Conservation (phyloP, 345 rosid species). For the Pistacia atlantica region DNA sequence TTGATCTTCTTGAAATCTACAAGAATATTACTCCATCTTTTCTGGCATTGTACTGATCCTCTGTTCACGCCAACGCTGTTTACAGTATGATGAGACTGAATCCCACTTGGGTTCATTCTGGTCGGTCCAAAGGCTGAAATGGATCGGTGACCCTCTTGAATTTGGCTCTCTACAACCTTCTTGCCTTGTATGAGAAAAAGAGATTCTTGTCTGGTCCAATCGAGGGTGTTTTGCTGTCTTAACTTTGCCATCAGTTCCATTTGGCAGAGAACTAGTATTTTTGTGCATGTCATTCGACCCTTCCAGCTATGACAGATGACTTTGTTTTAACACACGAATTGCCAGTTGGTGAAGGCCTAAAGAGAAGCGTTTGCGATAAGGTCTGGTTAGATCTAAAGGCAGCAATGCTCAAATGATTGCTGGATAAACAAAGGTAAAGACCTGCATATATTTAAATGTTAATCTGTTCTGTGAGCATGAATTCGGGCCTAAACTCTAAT, state of each 20-base stretch:
- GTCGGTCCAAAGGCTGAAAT: slow-evolving; percentile 2
- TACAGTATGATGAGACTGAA: slow-evolving; percentile 29
- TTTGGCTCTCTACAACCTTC: slow-evolving; percentile 23
- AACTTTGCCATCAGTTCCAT: slow-evolving; percentile 9
- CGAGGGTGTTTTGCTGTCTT: slow-evolving; percentile 25
- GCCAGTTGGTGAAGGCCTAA: not conserved
- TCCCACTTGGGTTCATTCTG: slow-evolving; percentile 36
- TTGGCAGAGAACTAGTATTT: slow-evolving; percentile 4
- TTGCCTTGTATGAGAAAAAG: slow-evolving; percentile 33
- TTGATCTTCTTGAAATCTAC: slow-evolving; percentile 40
- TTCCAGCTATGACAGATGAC: slow-evolving; percentile 14
- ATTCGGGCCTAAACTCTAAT: too few species aligned
- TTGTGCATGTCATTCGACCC: slow-evolving; percentile 12
- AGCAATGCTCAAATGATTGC: too few species aligned
- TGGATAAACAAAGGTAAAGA: not conserved
- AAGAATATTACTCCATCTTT: slow-evolving; percentile 36
- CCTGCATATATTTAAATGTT: not conserved
- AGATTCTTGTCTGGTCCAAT: slow-evolving; percentile 34
- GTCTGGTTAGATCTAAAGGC: not conserved
- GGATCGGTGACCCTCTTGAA: slow-evolving; percentile 7
- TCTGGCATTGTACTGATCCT: slow-evolving; percentile 30
- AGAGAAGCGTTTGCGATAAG: not conserved
- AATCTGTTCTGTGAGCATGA: not conserved
- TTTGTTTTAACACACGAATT: not conserved
- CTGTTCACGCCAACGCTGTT: slow-evolving; percentile 28